These are phyloP conservation scores for Avena atlantica DNA, from an alignment of 176 grass and related monocot species.

Conservation along the genomic window DNA sequence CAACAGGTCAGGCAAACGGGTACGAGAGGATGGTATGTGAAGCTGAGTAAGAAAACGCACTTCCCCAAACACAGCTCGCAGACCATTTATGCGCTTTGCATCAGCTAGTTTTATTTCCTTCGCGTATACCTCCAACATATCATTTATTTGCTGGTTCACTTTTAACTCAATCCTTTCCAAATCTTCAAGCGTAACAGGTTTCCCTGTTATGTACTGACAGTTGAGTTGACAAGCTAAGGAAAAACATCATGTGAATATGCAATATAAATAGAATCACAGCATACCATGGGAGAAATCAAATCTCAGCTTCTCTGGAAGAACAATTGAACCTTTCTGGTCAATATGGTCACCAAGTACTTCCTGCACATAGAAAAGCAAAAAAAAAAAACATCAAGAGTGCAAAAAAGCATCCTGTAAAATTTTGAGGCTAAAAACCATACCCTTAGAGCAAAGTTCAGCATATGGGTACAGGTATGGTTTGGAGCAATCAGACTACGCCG, in stretches of 20 bases:
- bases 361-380: slow-evolving; percentile 43
- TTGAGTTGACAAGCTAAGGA: not conserved
- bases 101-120: slow-evolving; percentile 62
- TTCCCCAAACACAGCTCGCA: slow-evolving; percentile 92
- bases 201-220: slow-evolving; percentile 57
- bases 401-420: slow-evolving; percentile 8
- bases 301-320: slow-evolving; percentile 92
- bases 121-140: slow-evolving; percentile 75
- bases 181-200: slow-evolving; percentile 83
- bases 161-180: slow-evolving; percentile 88
- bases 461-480: slow-evolving; percentile 97
- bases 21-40: not conserved
- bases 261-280: slow-evolving; percentile 31
- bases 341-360: slow-evolving; percentile 96
- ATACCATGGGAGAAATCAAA: slow-evolving; percentile 99
- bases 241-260: not conserved
- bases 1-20: slow-evolving; percentile 23
- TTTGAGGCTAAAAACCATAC: slow-evolving; percentile 54
- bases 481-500: slow-evolving; percentile 80
- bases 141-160: slow-evolving; percentile 91
- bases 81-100: slow-evolving; percentile 73
- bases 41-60: slow-evolving; percentile 49
- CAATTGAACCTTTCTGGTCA: slow-evolving; percentile 97
- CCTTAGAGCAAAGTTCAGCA: slow-evolving; percentile 91
- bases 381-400: slow-evolving; percentile 3